Base-by-base conservation (phyloP, 148 eudicot genomes). In the Vaccinium darrowii region DNA sequence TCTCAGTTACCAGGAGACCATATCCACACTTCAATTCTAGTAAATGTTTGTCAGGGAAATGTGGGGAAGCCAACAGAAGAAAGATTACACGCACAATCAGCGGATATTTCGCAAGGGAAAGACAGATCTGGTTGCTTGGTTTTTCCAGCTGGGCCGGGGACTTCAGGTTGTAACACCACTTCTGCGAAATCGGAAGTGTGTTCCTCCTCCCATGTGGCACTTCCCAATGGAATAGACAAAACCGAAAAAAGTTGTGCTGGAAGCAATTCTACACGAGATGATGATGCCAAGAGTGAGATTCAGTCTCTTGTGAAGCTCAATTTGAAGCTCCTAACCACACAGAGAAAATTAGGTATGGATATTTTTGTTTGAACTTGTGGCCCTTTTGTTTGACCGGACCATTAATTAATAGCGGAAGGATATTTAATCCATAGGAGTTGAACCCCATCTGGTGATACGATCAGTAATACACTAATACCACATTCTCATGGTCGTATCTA, bases 221-320 rank as follows among this genome's bases (percentile, higher is more conserved):
- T 76, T 85, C 67, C 82, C 3, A 79, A 52, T 71, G 86, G 39
- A 80, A 85, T 83, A 60, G 76, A 78, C 7, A 65, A 74, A 81
- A 36, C 39, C 36, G 81, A 81, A 13, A 83, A 81, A 81, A 63
- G 56, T 84, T 25, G 74, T 52, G 69, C 27, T 49, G 87, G 77
- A 50, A 80, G 78, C 82, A 86, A 88, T 72, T 52, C 79, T 80
- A 83, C 65, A 30, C 80, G 82, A 86, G 89, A 87, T 80, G 86
- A 78, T 83, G 91, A 88, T 84, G 93, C 93, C 82, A 93, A 94
- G 89, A 87, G 85, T 85, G 95, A 93, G 88, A 94, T 96, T 78
- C 92, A 90, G 83, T 92, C 98, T 74, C 96, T 96, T 67, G 98
- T 96, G 78, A 96, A 94, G 91, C 93, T 94, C 87, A 96, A 92